Conservation (phyloP, 2,329 filamentous ascomycete species). For the Fusarium euwallaceae region DNA sequence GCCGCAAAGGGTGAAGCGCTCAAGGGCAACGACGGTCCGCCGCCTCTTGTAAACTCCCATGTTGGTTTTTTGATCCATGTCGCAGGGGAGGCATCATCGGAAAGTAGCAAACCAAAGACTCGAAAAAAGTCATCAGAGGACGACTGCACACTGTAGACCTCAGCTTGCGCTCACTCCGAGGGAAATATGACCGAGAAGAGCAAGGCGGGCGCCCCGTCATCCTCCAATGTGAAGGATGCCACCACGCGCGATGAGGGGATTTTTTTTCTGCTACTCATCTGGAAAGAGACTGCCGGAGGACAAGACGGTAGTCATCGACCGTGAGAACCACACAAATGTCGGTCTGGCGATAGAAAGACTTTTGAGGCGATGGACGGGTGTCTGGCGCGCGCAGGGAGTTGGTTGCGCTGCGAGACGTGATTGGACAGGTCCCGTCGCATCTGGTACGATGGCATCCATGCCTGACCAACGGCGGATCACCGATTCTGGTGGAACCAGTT, state of each 20-base stretch:
- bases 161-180: constrained; percentile 2
- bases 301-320: constrained; percentile 21
- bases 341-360: constrained; percentile 40
- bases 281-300: constrained; percentile 10
- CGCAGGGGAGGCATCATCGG: constrained; percentile 10
- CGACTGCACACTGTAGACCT: constrained; percentile 23
- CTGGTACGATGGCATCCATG: constrained; percentile 40
- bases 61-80: constrained; percentile 19
- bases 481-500: constrained; percentile 44
- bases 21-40: constrained; percentile 20
- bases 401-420: constrained; percentile 32
- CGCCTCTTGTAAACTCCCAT: constrained; percentile 44
- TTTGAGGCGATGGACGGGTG: constrained; percentile 33
- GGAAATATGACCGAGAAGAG: constrained; percentile 28
- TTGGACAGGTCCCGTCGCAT: constrained; percentile 25
- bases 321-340: constrained; percentile 38
- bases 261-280: constrained; percentile 2
- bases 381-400: constrained; percentile 34
- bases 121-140: constrained; percentile 7
- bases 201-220: constrained; percentile 5
- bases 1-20: constrained; percentile 33
- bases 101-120: background rate
- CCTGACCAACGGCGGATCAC: constrained; percentile 36
- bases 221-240: constrained; percentile 1
- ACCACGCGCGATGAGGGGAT: constrained; percentile 3